Evolutionary conservation across 495 filamentous ascomycete genomes (phyloP), one percentile per base, ranked within the genome.

Genomic region (Tuber indicum): DNA sequence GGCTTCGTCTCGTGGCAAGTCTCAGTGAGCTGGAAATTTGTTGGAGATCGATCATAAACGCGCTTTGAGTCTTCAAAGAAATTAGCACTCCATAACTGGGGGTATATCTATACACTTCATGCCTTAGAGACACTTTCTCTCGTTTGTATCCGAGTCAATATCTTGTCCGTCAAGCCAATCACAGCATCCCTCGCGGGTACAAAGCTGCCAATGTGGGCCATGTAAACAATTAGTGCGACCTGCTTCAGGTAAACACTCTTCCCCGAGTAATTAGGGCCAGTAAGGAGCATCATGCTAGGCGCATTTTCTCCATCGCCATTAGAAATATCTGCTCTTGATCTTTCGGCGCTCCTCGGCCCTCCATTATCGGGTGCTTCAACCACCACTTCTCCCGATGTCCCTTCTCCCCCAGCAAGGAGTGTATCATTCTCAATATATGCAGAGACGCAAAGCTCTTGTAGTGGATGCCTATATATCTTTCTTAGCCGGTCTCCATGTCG

Each of bases 161-260:
- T 97, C 80, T 93, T 95, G 84, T 98, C 96, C 1, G 94, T 97
- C 43, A 98, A 84, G 5, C 96, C 96, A 76, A 99, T 91, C 10
- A 86, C 89, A 21, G 94, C 96, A 23, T 84, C 86, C 36, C 91
- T 88, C 3, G 94, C 94, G 3, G 96, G 95, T 10, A 99, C 92
- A 81, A 92, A 98, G 83, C 93, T 93, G 74, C 96, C 96, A 74
- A 97, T 90, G 79, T 99, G 96, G 16, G 96, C 94, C 82, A 99
- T 87, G 82, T 94, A 97, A 36, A 96, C 91, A 78, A 98, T 96
- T 69, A 98, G 84, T n/a, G 96, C 96, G 74, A 94, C 90, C 83
- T 97, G 96, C 84, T 96, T 98, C 85, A 99, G 90, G 84, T 97
- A 97, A 44, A 98, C 89, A 82, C 93, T 97, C 83, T 98, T 98